Evolutionary conservation across 345 rosid genomes (phyloP).

Genomic region (Populus simonii): DNA sequence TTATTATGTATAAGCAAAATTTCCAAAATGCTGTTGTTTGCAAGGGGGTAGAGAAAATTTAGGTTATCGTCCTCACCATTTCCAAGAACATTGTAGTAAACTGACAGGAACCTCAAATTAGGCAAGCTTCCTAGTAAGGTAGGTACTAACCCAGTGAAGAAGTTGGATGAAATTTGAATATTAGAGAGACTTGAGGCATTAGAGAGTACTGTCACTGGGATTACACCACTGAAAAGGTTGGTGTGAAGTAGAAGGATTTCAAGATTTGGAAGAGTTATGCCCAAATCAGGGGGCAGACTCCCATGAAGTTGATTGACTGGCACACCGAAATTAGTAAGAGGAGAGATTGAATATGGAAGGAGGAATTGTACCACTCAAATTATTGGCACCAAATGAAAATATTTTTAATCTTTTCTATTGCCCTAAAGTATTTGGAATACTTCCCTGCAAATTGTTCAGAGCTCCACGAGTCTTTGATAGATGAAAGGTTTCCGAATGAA

Average conservation of each 20-base stretch:
- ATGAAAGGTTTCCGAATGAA: conserved; percentile 16
- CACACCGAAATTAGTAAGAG: not conserved
- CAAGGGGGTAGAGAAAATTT: not conserved
- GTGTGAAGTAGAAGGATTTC: not conserved
- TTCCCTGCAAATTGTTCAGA: not conserved
- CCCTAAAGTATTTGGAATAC: conserved; percentile 28
- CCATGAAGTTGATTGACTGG: conserved; percentile 11
- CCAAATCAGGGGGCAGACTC: conserved; percentile 14
- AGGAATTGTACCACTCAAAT: conserved; percentile 20
- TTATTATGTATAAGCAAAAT: not conserved
- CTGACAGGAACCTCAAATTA: not conserved
- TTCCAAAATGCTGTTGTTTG: not conserved
- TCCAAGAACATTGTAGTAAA: not conserved
- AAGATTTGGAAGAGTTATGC: conserved; percentile 14
- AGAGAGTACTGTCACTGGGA: not conserved
- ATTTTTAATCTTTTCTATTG: conserved; percentile 8
- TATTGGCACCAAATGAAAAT: not conserved
- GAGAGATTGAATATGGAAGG: not conserved
- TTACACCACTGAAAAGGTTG: not conserved
- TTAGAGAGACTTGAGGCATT: not conserved
- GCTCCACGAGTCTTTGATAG: not conserved
- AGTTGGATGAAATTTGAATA: not conserved
- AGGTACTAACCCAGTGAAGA: not conserved
- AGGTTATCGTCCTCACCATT: not conserved
- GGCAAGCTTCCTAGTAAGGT: not conserved